Conservation (phyloP, 2,329 filamentous ascomycete genomes). For the Cladosporium velox region DNA sequence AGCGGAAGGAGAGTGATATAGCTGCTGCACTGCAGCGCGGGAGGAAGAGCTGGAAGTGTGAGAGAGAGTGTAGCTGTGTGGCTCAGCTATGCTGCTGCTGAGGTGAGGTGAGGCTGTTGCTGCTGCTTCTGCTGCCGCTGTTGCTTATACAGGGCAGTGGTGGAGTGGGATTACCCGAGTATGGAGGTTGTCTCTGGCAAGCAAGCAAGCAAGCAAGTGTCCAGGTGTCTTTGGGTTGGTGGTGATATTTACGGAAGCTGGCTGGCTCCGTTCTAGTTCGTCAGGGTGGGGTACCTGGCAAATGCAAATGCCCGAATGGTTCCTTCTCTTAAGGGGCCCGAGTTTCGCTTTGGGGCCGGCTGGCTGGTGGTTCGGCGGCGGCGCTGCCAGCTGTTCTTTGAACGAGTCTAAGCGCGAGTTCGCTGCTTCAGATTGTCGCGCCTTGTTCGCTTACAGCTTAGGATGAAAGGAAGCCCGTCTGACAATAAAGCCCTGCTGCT, state of each 20-base stretch:
- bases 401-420: conserved; percentile 1
- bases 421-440: conserved; percentile 15
- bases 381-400: conserved; percentile 15
- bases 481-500: background rate
- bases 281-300: conserved; percentile 11
- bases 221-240: background rate
- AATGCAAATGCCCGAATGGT: conserved; percentile 7
- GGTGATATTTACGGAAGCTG: background rate
- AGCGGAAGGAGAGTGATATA: background rate
- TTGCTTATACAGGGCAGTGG: conserved; percentile 1
- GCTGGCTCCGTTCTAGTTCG: background rate
- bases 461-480: background rate
- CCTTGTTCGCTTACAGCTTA: conserved; percentile 10
- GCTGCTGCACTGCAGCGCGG: conserved; percentile 20
- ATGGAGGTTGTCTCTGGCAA: background rate
- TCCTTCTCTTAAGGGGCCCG: background rate
- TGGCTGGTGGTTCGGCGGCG: background rate
- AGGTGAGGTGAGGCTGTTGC: conserved; percentile 10
- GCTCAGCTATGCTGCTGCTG: conserved; percentile 7
- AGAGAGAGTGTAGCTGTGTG: background rate
- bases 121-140: background rate
- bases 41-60: background rate
- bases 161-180: background rate
- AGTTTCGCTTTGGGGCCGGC: background rate
- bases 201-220: background rate